Base-by-base conservation (phyloP, 169 alveolate species). In the Cryptosporidium canis region DNA sequence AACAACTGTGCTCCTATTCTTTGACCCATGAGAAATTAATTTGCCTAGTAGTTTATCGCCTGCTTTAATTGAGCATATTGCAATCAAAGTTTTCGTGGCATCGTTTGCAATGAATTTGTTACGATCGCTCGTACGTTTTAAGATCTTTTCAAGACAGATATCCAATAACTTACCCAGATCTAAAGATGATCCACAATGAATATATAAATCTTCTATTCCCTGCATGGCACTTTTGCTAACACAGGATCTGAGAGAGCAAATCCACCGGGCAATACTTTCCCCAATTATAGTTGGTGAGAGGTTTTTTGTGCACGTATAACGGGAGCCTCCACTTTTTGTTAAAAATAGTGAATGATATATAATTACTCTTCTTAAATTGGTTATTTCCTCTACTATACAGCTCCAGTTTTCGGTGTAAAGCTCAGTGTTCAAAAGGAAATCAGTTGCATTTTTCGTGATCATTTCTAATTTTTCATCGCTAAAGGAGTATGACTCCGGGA, bases 41-140 rank as follows among this genome's bases (percentile, higher is more conserved):
- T 77, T 77, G 12, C 87, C 87, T 8, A 77, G 47, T 24, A 77
- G 41, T 77, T 77, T 77, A 48, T 77, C 87, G 11, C 87, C 87
- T 41, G 65, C 70, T 27, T 77, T 77, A 14, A 77, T 18, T 21
- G 72, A 56, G 47, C 87, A 77, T n/a, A 77, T 77, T 6, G 87
- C 55, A 12, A 58, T 39, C 21, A 77, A 43, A 31, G 87, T 61
- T 41, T 77, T 55, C 2, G 70, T 58, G 55, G 87, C 87, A 44
- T 77, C 87, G 27, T 77, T 77, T 35, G 87, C 71, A 43, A 77
- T 58, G 87, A 77, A 77, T 77, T 77, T 77, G 39, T 77, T 77
- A 44, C 77, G 71, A 37, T 77, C 87, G n/a, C 33, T 77, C 21
- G 87, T 77, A 29, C 87, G 70, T 24, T 77, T 77, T 21, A 77